phyloP scores from a whole-genome alignment of 2,329 filamentous ascomycete genomes.

The Helotiales sp. region DNA sequence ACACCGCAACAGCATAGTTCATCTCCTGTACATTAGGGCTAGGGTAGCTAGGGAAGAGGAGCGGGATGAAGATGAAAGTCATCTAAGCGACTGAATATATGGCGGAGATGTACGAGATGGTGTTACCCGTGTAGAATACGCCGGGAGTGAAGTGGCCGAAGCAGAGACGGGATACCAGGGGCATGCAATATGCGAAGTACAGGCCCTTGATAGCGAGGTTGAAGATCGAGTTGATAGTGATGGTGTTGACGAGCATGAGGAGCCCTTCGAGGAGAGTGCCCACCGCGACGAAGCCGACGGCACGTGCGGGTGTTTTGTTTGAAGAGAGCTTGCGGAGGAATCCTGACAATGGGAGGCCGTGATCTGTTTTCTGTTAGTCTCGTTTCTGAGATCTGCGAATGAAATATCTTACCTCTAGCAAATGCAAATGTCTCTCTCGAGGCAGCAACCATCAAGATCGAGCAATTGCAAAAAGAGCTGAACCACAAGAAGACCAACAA shows the following conservation, averaged over 20 bases:
- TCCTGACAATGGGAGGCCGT: constrained; percentile 41
- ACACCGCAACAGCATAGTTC: constrained; percentile 43
- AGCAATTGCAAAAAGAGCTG: constrained; percentile 41
- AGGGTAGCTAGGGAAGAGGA: constrained; percentile 40
- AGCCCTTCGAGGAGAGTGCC: constrained; percentile 41
- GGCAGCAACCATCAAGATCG: constrained; percentile 43
- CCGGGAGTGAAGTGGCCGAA: constrained; percentile 41
- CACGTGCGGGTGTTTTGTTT: constrained; percentile 41
- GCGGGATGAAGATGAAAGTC: constrained; percentile 42
- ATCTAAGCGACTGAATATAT: constrained; percentile 42
- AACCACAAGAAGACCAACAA: constrained; percentile 41
- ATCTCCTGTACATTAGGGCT: constrained; percentile 37
- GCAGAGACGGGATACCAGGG: constrained; percentile 38
- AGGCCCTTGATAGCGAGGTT: constrained; percentile 44
- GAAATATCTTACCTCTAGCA: constrained; percentile 36
- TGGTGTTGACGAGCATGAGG: constrained; percentile 43
- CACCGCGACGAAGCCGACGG: constrained; percentile 39
- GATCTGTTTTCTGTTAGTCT: constrained; percentile 32
- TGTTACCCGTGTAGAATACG: constrained; percentile 42
- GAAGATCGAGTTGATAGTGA: constrained; percentile 44
- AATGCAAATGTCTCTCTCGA: constrained; percentile 43
- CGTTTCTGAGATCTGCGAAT: neutral
- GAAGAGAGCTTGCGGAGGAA: constrained; percentile 39
- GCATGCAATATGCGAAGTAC: constrained; percentile 45
- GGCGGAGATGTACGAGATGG: constrained; percentile 35